These are phyloP conservation scores for Arctostaphylos glauca DNA, from an alignment of 148 eudicot species.

Conservation along the genomic window DNA sequence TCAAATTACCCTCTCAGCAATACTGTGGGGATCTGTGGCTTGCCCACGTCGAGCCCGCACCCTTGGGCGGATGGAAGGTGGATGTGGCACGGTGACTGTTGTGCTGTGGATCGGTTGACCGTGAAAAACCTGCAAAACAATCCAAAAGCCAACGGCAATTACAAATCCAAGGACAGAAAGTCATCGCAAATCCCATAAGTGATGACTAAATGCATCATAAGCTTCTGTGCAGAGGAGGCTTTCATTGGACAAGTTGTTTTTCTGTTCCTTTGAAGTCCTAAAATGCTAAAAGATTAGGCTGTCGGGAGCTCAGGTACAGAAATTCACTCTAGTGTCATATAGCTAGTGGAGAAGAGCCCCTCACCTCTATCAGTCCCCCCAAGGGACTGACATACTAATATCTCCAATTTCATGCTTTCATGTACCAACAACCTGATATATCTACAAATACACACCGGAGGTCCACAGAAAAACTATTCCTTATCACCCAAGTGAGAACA, in stretches of 20 bases:
- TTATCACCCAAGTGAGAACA: not conserved
- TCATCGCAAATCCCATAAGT: not conserved
- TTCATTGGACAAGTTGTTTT: not conserved
- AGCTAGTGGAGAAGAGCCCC: not conserved
- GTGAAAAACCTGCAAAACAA: constrained; percentile 38
- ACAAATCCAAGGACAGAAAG: not conserved
- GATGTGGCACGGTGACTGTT: constrained; percentile 41
- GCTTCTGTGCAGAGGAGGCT: not conserved
- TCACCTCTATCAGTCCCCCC: not conserved
- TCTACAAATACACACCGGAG: not conserved
- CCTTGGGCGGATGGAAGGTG: constrained; percentile 48
- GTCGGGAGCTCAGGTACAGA: not conserved
- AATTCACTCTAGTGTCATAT: not conserved
- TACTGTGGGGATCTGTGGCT: constrained; percentile 64
- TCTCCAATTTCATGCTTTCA: constrained; percentile 11
- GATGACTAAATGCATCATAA: not conserved
- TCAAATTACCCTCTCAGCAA: constrained; percentile 50
- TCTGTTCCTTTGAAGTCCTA: not conserved
- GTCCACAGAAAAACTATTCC: not conserved
- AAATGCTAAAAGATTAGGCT: not conserved
- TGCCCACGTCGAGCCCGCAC: constrained; percentile 57
- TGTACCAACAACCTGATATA: not conserved
- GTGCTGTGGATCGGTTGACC: constrained; percentile 39
- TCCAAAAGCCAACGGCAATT: not conserved
- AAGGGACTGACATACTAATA: not conserved